phyloP scores from a whole-genome alignment of 495 filamentous ascomycete genomes.

The Cercophora newfieldiana region DNA sequence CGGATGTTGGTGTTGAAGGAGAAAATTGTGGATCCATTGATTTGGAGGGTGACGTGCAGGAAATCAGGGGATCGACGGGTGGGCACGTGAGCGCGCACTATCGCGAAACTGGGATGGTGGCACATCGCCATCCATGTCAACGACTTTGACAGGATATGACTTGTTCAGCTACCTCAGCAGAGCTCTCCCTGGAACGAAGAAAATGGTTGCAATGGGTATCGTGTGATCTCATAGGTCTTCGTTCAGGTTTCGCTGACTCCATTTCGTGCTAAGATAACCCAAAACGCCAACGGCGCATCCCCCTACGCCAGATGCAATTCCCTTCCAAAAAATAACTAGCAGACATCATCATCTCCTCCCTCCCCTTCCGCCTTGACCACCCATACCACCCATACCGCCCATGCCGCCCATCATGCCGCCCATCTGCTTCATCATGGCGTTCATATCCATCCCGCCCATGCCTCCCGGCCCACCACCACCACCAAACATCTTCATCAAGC shows the following conservation, averaged over 20 bases:
- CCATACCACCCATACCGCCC: slow-evolving; percentile 31
- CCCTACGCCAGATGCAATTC: slow-evolving; percentile 5
- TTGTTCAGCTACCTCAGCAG: no score
- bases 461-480: slow-evolving; percentile 54
- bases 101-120: not conserved
- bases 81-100: not conserved
- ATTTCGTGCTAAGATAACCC: not conserved
- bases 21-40: not conserved
- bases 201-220: not conserved
- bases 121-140: not conserved
- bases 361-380: slow-evolving; percentile 31
- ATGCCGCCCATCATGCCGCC: slow-evolving; percentile 53
- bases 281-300: slow-evolving; percentile 7
- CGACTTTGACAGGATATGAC: no score
- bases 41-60: not conserved
- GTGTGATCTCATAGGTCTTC: no score
- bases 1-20: not conserved
- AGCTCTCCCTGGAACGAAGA: no score
- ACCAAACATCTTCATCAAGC: slow-evolving; percentile 85
- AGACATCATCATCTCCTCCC: slow-evolving; percentile 23
- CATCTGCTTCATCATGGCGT: slow-evolving; percentile 85
- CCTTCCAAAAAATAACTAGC: not conserved
- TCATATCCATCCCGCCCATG: slow-evolving; percentile 74
- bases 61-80: not conserved
- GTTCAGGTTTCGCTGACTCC: not conserved